Evolutionary conservation across 192 early-diverging fungal species (phyloP).

Genomic region (Gonapodya prolifera): DNA sequence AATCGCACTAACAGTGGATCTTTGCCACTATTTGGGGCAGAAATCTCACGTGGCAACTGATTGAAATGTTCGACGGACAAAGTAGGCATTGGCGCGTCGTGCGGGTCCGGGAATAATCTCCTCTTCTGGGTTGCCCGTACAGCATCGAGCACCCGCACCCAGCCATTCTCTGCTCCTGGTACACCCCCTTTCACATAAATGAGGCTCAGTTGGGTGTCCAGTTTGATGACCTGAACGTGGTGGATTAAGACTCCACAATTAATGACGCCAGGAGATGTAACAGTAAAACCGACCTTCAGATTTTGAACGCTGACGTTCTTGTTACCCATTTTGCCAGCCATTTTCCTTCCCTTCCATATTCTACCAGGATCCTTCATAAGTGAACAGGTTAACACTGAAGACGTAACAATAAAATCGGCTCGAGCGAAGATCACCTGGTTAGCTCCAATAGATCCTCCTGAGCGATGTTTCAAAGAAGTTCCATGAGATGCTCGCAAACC

Average conservation of each 20-base stretch:
- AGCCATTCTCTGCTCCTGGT: slow-evolving; percentile 76
- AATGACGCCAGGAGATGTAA: background rate
- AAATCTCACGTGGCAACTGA: background rate
- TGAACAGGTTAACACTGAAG: background rate
- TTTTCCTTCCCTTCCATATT: slow-evolving; percentile 95
- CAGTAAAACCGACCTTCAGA: slow-evolving; percentile 42
- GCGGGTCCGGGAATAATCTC: slow-evolving; percentile 45
- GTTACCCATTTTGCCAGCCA: slow-evolving; percentile 92
- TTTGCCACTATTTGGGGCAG: background rate
- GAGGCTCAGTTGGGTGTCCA: slow-evolving; percentile 73
- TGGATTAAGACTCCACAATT: background rate
- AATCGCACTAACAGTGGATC: too few relatives aligned
- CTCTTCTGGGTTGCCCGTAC: slow-evolving; percentile 55
- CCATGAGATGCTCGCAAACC: slow-evolving; percentile 92
- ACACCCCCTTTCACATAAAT: slow-evolving; percentile 88
- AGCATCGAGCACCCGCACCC: slow-evolving; percentile 76
- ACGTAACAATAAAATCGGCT: too few relatives aligned
- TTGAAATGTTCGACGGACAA: slow-evolving; percentile 20
- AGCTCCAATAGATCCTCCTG: slow-evolving; percentile 77
- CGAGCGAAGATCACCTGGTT: slow-evolving; percentile 39
- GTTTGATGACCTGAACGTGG: slow-evolving; percentile 27
- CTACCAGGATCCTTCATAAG: slow-evolving; percentile 54
- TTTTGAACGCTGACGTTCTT: slow-evolving; percentile 67
- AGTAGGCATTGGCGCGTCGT: slow-evolving; percentile 62
- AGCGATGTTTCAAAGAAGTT: slow-evolving; percentile 77